Evolutionary conservation across 1,284 basidiomycete genomes (phyloP), one percentile per base, ranked within the genome.

Genomic region (Meira miltonrushii): DNA sequence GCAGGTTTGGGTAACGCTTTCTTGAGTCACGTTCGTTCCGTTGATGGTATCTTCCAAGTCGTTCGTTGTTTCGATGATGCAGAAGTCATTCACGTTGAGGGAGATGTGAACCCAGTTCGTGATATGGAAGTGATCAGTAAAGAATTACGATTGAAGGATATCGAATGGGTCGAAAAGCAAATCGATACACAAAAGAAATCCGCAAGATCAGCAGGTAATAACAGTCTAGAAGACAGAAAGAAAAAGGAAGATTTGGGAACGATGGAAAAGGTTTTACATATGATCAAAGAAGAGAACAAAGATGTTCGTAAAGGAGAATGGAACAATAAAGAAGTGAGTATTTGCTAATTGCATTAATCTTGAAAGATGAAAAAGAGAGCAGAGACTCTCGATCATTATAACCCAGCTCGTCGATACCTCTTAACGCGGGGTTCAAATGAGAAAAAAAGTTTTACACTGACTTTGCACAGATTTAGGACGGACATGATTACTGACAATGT

Each of bases 11-110:
- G 95, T 50, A 99, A 99, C 79, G 87, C 92, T 46, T 99, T 99
- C 84, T 82, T 99, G 81, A 92, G 91, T 38, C 92, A 98, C 80
- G 94, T 99, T 53, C 88, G 95, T 61, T 89, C 94, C 23, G 95
- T 98, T 65, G 95, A 99, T 79, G 95, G 95, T 77, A 99, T 99
- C 79, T 98, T 98, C 84, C 95, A 98, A 80, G 88, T 97, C 65
- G 87, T 98, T 58, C 90, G 95, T 71, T 17, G 93, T 7, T 99
- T 99, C 78, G 94, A 97, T 78, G 95, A 99, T 75, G 89, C 92
- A 39, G 95, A 99, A 78, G 92, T 99, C 78, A 97, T 91, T 69
- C 95, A 99, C 81, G 95, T 98, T 72, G 95, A 98, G 81, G 95
- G 95, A 55, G 95, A 98, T 69, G 92, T 99, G 60, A 84, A 98